Evolutionary conservation across 202 grass and related monocot species (phyloP).

Genomic region (Panicum hallii): DNA sequence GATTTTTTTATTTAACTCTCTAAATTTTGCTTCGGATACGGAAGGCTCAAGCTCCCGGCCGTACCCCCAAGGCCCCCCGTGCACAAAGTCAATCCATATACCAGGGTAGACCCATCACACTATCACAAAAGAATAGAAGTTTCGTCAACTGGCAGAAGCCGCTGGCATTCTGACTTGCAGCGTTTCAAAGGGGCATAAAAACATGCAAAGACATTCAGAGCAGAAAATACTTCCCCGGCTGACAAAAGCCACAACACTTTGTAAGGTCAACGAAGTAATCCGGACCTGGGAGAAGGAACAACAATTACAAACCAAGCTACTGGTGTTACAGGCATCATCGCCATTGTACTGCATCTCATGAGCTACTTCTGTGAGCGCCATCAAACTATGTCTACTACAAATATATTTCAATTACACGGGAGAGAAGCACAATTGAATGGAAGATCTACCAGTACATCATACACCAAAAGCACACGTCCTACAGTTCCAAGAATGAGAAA

Average conservation of each 20-base stretch:
- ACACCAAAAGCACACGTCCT: slow-evolving; percentile 55
- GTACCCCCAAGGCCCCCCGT: background rate
- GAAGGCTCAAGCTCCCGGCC: background rate
- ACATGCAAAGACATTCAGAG: background rate
- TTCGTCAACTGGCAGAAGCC: background rate
- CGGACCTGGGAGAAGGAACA: slow-evolving; percentile 38
- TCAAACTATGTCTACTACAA: slow-evolving; percentile 58
- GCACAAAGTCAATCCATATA: background rate
- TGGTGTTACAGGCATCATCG: slow-evolving; percentile 45
- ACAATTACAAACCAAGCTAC: slow-evolving; percentile 57
- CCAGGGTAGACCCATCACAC: background rate
- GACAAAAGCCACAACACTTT: slow-evolving; percentile 26
- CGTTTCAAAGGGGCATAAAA: background rate
- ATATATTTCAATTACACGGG: slow-evolving; percentile 63
- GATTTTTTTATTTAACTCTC: too few relatives aligned
- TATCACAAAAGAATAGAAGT: background rate
- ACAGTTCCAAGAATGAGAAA: slow-evolving; percentile 56
- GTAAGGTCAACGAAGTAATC: slow-evolving; percentile 36
- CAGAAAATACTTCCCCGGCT: background rate
- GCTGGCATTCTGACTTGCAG: background rate
- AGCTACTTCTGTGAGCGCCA: slow-evolving; percentile 53
- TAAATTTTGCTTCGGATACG: background rate
- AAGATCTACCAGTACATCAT: slow-evolving; percentile 55
- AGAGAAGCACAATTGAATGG: slow-evolving; percentile 35
- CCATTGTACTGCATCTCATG: slow-evolving; percentile 47